Percentiles rank a stretch among this genome's conserved stretches.
Conservation (phyloP, 73 alveolate genomes). For the Tetrahymena borealis region DNA sequence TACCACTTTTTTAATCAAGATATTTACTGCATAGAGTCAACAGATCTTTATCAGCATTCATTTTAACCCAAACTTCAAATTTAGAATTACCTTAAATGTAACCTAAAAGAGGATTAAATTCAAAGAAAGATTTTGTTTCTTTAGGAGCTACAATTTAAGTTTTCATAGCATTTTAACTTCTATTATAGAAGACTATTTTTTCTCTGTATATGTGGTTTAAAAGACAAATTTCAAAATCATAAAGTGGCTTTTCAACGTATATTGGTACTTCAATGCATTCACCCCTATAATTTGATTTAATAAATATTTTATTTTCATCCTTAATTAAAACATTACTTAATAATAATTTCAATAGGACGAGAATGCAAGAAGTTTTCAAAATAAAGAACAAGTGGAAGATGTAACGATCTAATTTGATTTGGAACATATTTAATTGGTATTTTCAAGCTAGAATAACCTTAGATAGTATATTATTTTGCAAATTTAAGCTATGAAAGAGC, state of each 20-base stretch:
- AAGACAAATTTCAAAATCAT: slow-evolving; percentile 80
- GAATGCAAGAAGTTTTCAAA: slow-evolving; percentile 64
- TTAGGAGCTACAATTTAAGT: slow-evolving; percentile 82
- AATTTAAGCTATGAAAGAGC: slow-evolving; percentile 48
- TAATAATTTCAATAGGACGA: slow-evolving; percentile 52
- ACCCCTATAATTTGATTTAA: slow-evolving; percentile 44
- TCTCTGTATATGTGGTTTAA: slow-evolving; percentile 90
- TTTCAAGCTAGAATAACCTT: slow-evolving; percentile 71
- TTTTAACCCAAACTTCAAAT: slow-evolving; percentile 92
- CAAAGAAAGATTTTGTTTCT: slow-evolving; percentile 82
- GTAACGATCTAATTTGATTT: slow-evolving; percentile 60
- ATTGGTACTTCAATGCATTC: slow-evolving; percentile 94
- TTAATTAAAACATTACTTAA: slow-evolving; percentile 40
- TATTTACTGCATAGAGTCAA: slow-evolving; percentile 50
- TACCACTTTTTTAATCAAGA: slow-evolving; percentile 46
- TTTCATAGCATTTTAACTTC: slow-evolving; percentile 84
- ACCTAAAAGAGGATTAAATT: slow-evolving; percentile 94
- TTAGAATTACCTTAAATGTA: slow-evolving; percentile 84
- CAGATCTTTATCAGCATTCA: slow-evolving; percentile 78
- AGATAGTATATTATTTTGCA: slow-evolving; percentile 50
- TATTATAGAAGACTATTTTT: slow-evolving; percentile 79
- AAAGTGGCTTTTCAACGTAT: slow-evolving; percentile 78
- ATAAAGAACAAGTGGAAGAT: slow-evolving; percentile 55
- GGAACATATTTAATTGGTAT: slow-evolving; percentile 80
- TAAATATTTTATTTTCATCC: neutral